Percentiles rank a stretch among this genome's conserved stretches.
Evolutionary conservation across 345 rosid genomes (phyloP).

Genomic region (Eucalyptus marginata): DNA sequence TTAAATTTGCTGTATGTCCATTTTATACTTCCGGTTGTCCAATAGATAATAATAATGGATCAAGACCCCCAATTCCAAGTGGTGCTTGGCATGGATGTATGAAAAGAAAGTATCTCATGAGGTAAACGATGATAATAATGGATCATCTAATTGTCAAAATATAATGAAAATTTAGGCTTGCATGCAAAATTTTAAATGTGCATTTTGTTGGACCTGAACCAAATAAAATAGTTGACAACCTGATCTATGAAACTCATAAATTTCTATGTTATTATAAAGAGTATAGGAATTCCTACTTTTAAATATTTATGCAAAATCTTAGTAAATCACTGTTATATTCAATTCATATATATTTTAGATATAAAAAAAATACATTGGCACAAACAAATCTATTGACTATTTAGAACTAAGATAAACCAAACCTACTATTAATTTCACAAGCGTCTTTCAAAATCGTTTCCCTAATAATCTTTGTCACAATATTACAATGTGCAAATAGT

Average conservation of each 20-base stretch:
- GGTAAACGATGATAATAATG: background rate
- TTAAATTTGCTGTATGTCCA: background rate
- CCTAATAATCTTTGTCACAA: background rate
- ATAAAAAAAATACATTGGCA: background rate
- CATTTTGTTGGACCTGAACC: too few species aligned
- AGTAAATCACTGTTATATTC: background rate
- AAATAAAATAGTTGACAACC: too few species aligned
- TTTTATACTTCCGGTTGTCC: background rate
- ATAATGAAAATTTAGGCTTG: background rate
- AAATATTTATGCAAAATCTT: too few species aligned
- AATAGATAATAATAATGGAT: too few species aligned
- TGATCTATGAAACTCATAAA: too few species aligned
- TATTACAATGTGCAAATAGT: background rate
- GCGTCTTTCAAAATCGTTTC: background rate
- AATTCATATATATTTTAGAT: background rate
- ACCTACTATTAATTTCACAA: background rate
- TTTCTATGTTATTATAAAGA: background rate
- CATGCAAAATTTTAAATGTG: too few species aligned
- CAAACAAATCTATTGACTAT: background rate
- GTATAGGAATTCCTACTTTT: background rate
- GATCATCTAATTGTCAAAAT: background rate
- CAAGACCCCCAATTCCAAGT: background rate
- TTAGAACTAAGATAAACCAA: background rate
- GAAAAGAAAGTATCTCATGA: background rate
- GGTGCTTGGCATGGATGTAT: background rate